These are phyloP conservation scores for Clavaria fumosa DNA, from an alignment of 768 basidiomycete species.

Conservation along the genomic window DNA sequence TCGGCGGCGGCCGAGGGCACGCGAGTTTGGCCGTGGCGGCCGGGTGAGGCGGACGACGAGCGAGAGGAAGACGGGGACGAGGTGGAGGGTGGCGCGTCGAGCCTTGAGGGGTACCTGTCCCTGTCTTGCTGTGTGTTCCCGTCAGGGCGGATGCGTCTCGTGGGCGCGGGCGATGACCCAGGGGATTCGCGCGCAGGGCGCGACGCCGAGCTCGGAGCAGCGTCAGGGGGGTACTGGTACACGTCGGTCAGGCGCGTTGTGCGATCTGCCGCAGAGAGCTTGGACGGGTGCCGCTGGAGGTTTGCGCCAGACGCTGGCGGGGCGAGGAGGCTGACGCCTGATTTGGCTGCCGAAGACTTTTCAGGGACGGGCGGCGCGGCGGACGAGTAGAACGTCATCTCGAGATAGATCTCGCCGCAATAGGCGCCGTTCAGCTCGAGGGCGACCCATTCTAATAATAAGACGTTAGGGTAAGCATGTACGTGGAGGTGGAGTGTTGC, in stretches of 20 bases:
- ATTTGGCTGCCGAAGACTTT: slow-evolving; percentile 37
- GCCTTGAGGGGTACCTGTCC: too few relatives aligned
- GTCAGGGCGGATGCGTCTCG: too few relatives aligned
- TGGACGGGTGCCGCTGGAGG: not conserved
- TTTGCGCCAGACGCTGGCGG: not conserved
- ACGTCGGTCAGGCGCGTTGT: not conserved
- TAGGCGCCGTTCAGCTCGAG: slow-evolving; percentile 14
- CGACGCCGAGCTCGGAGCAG: too few relatives aligned
- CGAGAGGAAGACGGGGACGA: slow-evolving; percentile 7
- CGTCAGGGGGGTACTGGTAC: not conserved
- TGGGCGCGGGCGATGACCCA: too few relatives aligned
- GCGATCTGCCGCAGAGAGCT: not conserved
- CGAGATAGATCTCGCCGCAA: slow-evolving; percentile 17
- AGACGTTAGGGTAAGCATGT: not conserved
- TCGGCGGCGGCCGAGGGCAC: too few relatives aligned
- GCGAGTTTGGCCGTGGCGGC: too few relatives aligned
- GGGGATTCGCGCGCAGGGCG: too few relatives aligned
- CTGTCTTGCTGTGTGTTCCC: too few relatives aligned
- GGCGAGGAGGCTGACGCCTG: slow-evolving; percentile 29
- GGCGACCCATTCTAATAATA: slow-evolving; percentile 21
- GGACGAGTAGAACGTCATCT: slow-evolving; percentile 85
- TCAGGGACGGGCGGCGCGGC: slow-evolving; percentile 29
- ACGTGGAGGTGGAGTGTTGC: too few relatives aligned
- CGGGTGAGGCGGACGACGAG: too few relatives aligned
- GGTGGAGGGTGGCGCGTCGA: slow-evolving; percentile 11